Evolutionary conservation across 140 eudicot genomes (phyloP).

Genomic region (Cichorium intybus): DNA sequence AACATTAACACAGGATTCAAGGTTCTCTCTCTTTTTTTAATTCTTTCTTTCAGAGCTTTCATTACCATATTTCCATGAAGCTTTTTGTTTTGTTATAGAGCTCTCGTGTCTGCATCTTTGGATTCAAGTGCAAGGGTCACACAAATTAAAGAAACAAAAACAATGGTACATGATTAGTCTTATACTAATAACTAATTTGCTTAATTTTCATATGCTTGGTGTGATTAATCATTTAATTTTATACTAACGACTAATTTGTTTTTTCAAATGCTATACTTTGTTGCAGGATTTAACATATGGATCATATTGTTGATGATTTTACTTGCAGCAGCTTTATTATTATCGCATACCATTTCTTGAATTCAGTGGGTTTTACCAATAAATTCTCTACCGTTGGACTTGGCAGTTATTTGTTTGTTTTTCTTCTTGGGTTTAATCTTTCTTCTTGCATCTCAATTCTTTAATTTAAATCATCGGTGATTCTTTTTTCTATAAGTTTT

Average conservation of each 20-base stretch:
- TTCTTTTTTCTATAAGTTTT: too few relatives aligned
- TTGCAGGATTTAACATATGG: slow-evolving; percentile 63
- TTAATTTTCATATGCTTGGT: not conserved
- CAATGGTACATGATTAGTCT: slow-evolving; percentile 38
- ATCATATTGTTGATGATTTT: slow-evolving; percentile 44
- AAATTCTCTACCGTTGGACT: too few relatives aligned
- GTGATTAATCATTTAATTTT: not conserved
- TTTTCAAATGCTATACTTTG: not conserved
- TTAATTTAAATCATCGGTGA: too few relatives aligned
- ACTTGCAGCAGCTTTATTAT: slow-evolving; percentile 51
- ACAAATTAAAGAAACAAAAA: slow-evolving; percentile 47
- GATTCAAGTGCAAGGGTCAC: slow-evolving; percentile 95
- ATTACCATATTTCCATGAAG: not conserved
- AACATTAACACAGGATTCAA: slow-evolving; percentile 76
- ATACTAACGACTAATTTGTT: slow-evolving; percentile 7
- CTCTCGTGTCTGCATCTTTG: slow-evolving; percentile 69
- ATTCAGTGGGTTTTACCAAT: too few relatives aligned
- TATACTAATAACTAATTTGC: too few relatives aligned
- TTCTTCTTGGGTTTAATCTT: too few relatives aligned
- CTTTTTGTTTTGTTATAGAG: slow-evolving; percentile 42
- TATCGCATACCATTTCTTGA: too few relatives aligned
- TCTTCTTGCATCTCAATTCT: too few relatives aligned
- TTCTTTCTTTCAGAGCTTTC: not conserved
- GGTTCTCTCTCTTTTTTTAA: slow-evolving; percentile 30
- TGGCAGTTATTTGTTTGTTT: too few relatives aligned